Conservation (phyloP, 2,329 filamentous ascomycete species). For the Talaromyces sp. region DNA sequence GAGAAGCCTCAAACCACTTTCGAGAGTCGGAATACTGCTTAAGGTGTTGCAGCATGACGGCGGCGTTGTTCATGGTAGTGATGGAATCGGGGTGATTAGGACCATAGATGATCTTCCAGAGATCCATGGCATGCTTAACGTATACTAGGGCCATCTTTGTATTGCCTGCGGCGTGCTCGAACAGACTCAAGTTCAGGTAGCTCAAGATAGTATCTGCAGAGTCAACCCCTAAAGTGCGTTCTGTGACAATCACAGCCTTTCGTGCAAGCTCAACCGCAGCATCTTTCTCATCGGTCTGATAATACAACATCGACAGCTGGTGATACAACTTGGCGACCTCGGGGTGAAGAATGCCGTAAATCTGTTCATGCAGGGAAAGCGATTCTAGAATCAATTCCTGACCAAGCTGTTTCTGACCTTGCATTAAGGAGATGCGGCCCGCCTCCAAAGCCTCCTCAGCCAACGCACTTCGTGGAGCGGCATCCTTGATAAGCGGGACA, state of each 20-base stretch:
- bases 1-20: slow-evolving; percentile 92
- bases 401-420: slow-evolving; percentile 91
- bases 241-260: slow-evolving; percentile 93
- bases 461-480: slow-evolving; percentile 80
- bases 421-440: slow-evolving; percentile 90
- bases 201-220: slow-evolving; percentile 89
- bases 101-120: slow-evolving; percentile 98
- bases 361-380: slow-evolving; percentile 93
- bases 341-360: slow-evolving; percentile 94
- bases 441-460: slow-evolving; percentile 96
- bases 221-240: slow-evolving; percentile 90
- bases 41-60: slow-evolving; percentile 94
- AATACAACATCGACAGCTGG: slow-evolving; percentile 91
- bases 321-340: slow-evolving; percentile 96
- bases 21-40: slow-evolving; percentile 94
- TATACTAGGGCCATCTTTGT: slow-evolving; percentile 83
- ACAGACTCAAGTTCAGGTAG: slow-evolving; percentile 92
- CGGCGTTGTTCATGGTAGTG: slow-evolving; percentile 97
- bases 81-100: slow-evolving; percentile 93
- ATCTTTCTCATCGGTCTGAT: slow-evolving; percentile 95
- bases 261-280: slow-evolving; percentile 90
- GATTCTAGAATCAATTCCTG: slow-evolving; percentile 96
- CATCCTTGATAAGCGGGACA: slow-evolving; percentile 93
- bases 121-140: slow-evolving; percentile 83
- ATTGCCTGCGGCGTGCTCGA: slow-evolving; percentile 88